Evolutionary conservation across 2,329 filamentous ascomycete species (phyloP).

Genomic region (Zymoseptoria crescenta): DNA sequence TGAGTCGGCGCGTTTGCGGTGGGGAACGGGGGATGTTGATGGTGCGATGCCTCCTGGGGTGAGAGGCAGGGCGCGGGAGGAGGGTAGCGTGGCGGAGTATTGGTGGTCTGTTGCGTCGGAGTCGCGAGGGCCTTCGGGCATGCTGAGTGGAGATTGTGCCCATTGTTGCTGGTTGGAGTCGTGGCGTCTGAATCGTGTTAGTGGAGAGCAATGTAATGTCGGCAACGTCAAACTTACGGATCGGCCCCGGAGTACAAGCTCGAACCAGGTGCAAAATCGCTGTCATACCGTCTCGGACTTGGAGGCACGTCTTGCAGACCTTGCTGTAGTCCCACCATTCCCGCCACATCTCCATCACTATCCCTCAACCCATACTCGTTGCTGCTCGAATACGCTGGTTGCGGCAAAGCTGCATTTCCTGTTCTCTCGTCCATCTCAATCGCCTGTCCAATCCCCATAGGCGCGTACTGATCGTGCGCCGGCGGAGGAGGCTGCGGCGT

Average conservation of each 20-base stretch:
- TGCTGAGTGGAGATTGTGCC: conserved; percentile 14
- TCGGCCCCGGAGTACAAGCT: conserved; percentile 60
- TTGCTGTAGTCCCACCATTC: conserved; percentile 67
- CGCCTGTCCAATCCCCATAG: conserved; percentile 50
- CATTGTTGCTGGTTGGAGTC: conserved; percentile 42
- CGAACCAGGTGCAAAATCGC: conserved; percentile 53
- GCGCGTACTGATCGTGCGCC: conserved; percentile 27
- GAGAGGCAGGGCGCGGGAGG: conserved; percentile 18
- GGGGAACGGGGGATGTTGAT: not conserved
- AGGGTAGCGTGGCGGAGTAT: conserved; percentile 13
- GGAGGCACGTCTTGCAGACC: conserved; percentile 24
- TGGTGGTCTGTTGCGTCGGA: conserved; percentile 4
- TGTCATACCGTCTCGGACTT: conserved; percentile 48
- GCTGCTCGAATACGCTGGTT: conserved; percentile 3
- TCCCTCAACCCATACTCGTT: conserved; percentile 43
- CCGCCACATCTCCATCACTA: conserved; percentile 63
- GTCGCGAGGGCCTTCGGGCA: not conserved
- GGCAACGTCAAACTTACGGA: conserved; percentile 50
- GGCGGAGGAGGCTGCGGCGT: conserved; percentile 15
- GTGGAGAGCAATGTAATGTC: not conserved
- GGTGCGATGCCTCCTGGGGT: conserved; percentile 22
- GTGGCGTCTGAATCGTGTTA: conserved; percentile 31
- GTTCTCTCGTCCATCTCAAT: conserved; percentile 73
- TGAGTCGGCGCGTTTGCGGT: conserved; percentile 32
- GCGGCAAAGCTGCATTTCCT: conserved; percentile 40